These are phyloP conservation scores for Clarireedia homoeocarpa DNA, from an alignment of 2,329 filamentous ascomycete genomes.

Conservation along the genomic window DNA sequence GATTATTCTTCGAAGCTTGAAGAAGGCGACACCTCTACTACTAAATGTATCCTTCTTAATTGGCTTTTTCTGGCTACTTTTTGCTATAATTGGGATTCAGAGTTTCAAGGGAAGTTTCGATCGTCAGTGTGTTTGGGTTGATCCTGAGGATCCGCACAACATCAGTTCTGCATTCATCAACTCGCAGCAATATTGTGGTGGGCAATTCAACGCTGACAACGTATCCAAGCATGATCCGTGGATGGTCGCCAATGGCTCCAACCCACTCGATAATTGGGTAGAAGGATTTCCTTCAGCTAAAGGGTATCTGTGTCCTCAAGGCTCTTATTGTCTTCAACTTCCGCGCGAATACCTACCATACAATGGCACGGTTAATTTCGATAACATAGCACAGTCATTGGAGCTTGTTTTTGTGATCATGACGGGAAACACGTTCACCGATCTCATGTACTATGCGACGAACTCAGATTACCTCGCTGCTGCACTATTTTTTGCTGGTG, in stretches of 20 bases:
- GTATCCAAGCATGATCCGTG: constrained; percentile 53
- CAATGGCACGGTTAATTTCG: constrained; percentile 84
- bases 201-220: constrained; percentile 58
- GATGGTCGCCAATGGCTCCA: constrained; percentile 39
- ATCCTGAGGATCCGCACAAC: constrained; percentile 50
- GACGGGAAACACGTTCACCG: constrained; percentile 94
- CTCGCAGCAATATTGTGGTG: constrained; percentile 74
- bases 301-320: constrained; percentile 78
- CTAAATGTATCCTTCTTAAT: constrained; percentile 92
- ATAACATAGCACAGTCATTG: constrained; percentile 86
- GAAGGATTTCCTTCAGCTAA: constrained; percentile 54
- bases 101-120: constrained; percentile 83
- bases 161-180: constrained; percentile 49
- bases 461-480: constrained; percentile 85
- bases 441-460: constrained; percentile 88
- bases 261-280: constrained; percentile 33
- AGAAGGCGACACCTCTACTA: constrained; percentile 86
- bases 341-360: constrained; percentile 54
- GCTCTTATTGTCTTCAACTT: constrained; percentile 76
- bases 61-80: constrained; percentile 94
- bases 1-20: constrained; percentile 91
- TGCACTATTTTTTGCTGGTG: constrained; percentile 66
- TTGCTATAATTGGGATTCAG: constrained; percentile 93
- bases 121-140: constrained; percentile 71
- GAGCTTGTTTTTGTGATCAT: constrained; percentile 97